Conservation (phyloP, 1,284 basidiomycete genomes). For the Athelia psychrophila region DNA sequence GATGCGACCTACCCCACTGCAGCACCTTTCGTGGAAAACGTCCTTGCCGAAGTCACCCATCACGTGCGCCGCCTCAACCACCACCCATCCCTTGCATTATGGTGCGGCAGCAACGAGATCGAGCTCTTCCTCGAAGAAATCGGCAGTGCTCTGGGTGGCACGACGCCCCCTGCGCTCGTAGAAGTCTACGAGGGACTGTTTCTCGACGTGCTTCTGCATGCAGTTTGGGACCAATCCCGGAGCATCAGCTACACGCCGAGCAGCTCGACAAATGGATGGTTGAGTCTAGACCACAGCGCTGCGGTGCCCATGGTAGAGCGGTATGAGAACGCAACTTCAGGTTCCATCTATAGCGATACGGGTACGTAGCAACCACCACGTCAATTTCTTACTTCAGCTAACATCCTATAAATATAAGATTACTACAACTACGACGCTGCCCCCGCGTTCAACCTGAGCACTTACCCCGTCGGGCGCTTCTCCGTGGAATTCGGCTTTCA, state of each 20-base stretch:
- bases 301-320: slow-evolving; percentile 33
- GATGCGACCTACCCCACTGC: slow-evolving; percentile 39
- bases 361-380: slow-evolving; percentile 21
- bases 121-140: slow-evolving; percentile 14
- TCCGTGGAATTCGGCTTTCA: slow-evolving; percentile 43
- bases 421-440: slow-evolving; percentile 43
- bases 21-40: slow-evolving; percentile 31
- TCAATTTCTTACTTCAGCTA: neutral
- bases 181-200: slow-evolving; percentile 32
- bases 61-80: slow-evolving; percentile 36
- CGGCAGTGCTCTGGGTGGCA: neutral
- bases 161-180: neutral
- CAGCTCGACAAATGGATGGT: slow-evolving; percentile 40
- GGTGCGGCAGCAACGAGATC: slow-evolving; percentile 45
- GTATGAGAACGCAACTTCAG: slow-evolving; percentile 33
- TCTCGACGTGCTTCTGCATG: slow-evolving; percentile 35
- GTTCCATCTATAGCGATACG: slow-evolving; percentile 40
- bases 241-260: slow-evolving; percentile 41
- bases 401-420: slow-evolving; percentile 12
- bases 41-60: slow-evolving; percentile 38
- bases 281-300: slow-evolving; percentile 28
- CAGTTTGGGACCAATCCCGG: slow-evolving; percentile 30
- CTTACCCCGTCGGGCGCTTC: slow-evolving; percentile 40
- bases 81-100: slow-evolving; percentile 40
- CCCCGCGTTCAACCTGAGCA: slow-evolving; percentile 37